phyloP scores from a whole-genome alignment of 495 filamentous ascomycete species.

The Aspergillus carlsbadensis region DNA sequence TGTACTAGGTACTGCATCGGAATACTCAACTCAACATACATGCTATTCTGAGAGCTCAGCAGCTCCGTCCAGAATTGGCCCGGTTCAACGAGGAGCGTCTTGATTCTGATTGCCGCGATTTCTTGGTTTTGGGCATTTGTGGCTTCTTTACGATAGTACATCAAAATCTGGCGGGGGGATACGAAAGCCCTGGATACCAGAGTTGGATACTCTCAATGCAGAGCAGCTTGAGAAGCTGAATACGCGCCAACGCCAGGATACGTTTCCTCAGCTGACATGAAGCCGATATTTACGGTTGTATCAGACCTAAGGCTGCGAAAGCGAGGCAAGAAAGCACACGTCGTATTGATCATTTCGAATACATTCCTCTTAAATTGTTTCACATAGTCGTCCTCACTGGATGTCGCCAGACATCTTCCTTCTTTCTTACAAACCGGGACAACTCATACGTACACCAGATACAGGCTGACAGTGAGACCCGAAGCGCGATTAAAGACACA shows the following conservation, averaged over 20 bases:
- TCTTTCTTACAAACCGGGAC: too few species aligned
- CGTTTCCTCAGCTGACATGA: background rate
- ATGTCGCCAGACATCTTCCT: too few species aligned
- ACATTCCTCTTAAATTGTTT: slow-evolving; percentile 12
- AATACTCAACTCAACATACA: background rate
- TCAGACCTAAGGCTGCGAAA: background rate
- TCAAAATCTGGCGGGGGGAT: too few species aligned
- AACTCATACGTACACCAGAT: too few species aligned
- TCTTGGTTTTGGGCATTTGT: slow-evolving; percentile 7
- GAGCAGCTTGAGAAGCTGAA: slow-evolving; percentile 5
- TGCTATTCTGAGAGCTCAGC: background rate
- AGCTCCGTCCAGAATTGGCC: slow-evolving; percentile 9
- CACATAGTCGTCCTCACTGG: background rate
- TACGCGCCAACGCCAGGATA: background rate
- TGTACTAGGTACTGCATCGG: background rate
- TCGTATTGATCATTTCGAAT: slow-evolving; percentile 1
- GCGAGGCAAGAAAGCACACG: slow-evolving; percentile 5
- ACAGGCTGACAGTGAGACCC: too few species aligned
- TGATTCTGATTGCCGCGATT: background rate
- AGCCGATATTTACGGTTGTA: slow-evolving; percentile 8
- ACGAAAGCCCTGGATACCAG: too few species aligned
- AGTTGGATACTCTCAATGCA: slow-evolving; percentile 7
- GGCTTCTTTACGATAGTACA: too few species aligned
- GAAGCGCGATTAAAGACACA: too few species aligned
- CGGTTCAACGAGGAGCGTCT: slow-evolving; percentile 6